phyloP scores from a whole-genome alignment of 2,329 filamentous ascomycete genomes.

The Botrytis deweyae region DNA sequence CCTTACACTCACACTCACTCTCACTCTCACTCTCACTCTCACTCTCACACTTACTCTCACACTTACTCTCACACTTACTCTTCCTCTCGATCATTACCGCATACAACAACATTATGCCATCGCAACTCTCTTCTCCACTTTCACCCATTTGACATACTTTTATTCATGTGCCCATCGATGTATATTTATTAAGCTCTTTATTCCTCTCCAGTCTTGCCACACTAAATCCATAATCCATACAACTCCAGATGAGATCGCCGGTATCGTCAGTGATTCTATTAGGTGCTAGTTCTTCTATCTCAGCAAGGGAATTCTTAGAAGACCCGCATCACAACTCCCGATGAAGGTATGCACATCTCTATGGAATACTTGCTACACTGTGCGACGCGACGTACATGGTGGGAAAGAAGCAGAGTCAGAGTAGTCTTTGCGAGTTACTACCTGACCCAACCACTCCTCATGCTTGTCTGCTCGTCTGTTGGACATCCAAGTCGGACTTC shows the following conservation, averaged over 20 bases:
- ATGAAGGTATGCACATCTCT: conserved; percentile 38
- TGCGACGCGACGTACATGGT: conserved; percentile 7
- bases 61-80: background rate
- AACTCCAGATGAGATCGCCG: conserved; percentile 38
- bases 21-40: background rate
- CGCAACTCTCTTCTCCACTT: conserved; percentile 1
- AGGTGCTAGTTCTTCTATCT: conserved; percentile 34
- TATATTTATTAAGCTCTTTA: conserved; percentile 16
- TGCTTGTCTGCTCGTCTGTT: conserved; percentile 3
- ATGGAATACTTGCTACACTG: background rate
- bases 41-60: too few relatives aligned
- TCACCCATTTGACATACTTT: background rate
- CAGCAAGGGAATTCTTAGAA: conserved; percentile 36
- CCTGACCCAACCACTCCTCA: background rate
- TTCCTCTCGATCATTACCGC: background rate
- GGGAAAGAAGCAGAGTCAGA: conserved; percentile 6
- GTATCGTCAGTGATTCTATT: conserved; percentile 32
- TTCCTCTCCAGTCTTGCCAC: background rate
- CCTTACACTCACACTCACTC: background rate
- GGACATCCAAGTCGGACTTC: background rate
- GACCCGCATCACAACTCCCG: conserved; percentile 27
- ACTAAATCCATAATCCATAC: conserved; percentile 1
- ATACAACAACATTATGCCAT: conserved; percentile 17
- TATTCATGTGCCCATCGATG: background rate
- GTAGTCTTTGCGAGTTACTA: background rate